A percentile compares a stretch with the other conserved stretches of the same genome.
Conservation (phyloP, 305 asterid genomes). For the Solanum chacoense region DNA sequence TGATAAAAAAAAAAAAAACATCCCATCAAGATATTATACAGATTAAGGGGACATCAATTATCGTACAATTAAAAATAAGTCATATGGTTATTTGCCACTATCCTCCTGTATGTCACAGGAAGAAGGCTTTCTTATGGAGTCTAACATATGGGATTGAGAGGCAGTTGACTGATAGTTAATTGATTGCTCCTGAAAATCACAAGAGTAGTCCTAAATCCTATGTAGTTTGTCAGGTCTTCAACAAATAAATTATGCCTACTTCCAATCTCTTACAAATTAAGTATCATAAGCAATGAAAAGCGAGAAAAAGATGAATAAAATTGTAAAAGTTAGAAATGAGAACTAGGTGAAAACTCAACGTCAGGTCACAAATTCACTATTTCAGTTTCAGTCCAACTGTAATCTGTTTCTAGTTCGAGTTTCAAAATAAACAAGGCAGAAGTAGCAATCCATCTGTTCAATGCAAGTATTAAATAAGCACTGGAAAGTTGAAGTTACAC, state of each 20-base stretch:
- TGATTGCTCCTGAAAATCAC: neutral
- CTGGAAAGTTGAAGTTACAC: neutral
- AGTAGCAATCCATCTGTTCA: neutral
- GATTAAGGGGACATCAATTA: neutral
- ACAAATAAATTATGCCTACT: neutral
- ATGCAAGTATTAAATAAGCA: neutral
- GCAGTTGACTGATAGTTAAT: neutral
- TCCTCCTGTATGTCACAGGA: neutral
- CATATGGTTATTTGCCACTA: neutral
- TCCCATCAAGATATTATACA: neutral
- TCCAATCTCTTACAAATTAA: neutral
- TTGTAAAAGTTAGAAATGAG: neutral
- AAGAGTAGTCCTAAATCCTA: neutral
- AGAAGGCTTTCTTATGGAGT: neutral
- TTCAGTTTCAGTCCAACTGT: neutral
- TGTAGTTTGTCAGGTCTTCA: neutral
- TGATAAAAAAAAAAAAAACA: neutral
- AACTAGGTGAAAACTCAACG: neutral
- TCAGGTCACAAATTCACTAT: neutral
- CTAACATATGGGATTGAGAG: neutral
- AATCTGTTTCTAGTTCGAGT: neutral
- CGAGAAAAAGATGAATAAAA: neutral
- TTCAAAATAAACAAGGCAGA: neutral
- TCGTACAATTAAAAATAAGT: neutral
- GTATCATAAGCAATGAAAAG: neutral